Conservation (phyloP, 441 rosid genomes). For the Arabidopsis hybrid region DNA sequence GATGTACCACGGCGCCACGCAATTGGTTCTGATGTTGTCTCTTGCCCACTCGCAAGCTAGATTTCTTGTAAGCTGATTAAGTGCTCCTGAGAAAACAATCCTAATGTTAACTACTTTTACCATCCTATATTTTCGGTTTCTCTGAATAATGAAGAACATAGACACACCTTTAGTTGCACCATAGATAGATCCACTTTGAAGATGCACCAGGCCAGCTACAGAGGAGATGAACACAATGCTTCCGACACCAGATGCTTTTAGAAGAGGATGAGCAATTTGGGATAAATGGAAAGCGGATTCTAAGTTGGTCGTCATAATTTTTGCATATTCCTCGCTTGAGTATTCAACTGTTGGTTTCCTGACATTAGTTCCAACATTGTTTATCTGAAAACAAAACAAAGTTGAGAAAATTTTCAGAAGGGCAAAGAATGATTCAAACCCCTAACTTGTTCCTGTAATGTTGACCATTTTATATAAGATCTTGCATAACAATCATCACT, state of each 20-base stretch:
- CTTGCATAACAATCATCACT: slow-evolving; percentile 7
- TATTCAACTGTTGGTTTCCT: slow-evolving; percentile 80
- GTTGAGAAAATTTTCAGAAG: background rate
- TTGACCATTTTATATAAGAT: background rate
- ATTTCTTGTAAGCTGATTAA: slow-evolving; percentile 82
- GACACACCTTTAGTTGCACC: slow-evolving; percentile 72
- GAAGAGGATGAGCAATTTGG: slow-evolving; percentile 82
- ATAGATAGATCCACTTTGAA: slow-evolving; percentile 73
- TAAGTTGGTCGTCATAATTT: slow-evolving; percentile 66
- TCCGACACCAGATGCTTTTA: slow-evolving; percentile 82
- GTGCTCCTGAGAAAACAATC: slow-evolving; percentile 59
- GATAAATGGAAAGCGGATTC: slow-evolving; percentile 80
- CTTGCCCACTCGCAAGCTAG: slow-evolving; percentile 96
- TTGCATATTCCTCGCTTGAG: slow-evolving; percentile 63
- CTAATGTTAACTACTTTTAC: background rate
- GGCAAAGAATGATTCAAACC: slow-evolving; percentile 1
- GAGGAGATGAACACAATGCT: slow-evolving; percentile 86
- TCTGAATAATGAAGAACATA: background rate
- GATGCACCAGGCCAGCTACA: slow-evolving; percentile 59
- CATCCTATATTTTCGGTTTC: background rate
- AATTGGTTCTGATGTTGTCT: slow-evolving; percentile 83
- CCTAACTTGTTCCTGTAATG: background rate
- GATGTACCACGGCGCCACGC: slow-evolving; percentile 87
- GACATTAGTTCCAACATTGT: slow-evolving; percentile 83
- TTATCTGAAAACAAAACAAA: slow-evolving; percentile 55